phyloP scores from a whole-genome alignment of 2,329 filamentous ascomycete genomes.

The Hypoxylon sp. region DNA sequence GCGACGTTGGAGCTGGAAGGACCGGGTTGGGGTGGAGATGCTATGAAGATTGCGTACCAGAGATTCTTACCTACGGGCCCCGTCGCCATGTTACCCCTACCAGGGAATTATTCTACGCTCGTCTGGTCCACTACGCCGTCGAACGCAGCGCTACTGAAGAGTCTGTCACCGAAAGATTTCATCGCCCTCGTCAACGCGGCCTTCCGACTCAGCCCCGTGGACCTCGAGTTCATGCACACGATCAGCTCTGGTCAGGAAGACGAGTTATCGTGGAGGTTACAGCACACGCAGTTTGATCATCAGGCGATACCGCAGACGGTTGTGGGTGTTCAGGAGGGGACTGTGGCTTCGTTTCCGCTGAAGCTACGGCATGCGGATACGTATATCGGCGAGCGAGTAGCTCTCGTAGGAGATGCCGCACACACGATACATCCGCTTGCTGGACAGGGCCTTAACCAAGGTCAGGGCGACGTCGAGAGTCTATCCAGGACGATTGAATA shows the following conservation, averaged over 20 bases:
- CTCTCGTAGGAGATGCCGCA: constrained; percentile 92
- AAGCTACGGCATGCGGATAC: constrained; percentile 94
- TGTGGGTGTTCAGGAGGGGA: constrained; percentile 80
- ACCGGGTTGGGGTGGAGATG: constrained; percentile 67
- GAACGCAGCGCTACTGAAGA: constrained; percentile 84
- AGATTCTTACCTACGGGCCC: constrained; percentile 94
- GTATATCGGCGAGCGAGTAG: constrained; percentile 91
- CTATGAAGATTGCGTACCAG: constrained; percentile 87
- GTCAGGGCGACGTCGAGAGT: constrained; percentile 88
- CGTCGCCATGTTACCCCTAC: constrained; percentile 90
- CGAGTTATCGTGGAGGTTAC: constrained; percentile 87
- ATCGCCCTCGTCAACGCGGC: constrained; percentile 92
- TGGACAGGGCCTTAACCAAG: constrained; percentile 94
- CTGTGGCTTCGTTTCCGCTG: constrained; percentile 90
- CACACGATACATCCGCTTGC: constrained; percentile 96
- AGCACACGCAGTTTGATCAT: constrained; percentile 73
- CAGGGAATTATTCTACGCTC: constrained; percentile 84
- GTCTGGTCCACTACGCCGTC: constrained; percentile 95
- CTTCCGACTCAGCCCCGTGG: constrained; percentile 84
- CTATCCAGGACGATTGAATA: constrained; percentile 81
- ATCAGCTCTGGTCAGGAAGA: constrained; percentile 71
- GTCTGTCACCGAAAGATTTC: constrained; percentile 80
- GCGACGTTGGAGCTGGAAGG: constrained; percentile 84
- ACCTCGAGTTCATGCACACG: constrained; percentile 86
- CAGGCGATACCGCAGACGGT: constrained; percentile 75